Evolutionary conservation across 2,329 filamentous ascomycete species (phyloP), one percentile per base, ranked within the genome.

Genomic region (Pseudogymnoascus sp.): DNA sequence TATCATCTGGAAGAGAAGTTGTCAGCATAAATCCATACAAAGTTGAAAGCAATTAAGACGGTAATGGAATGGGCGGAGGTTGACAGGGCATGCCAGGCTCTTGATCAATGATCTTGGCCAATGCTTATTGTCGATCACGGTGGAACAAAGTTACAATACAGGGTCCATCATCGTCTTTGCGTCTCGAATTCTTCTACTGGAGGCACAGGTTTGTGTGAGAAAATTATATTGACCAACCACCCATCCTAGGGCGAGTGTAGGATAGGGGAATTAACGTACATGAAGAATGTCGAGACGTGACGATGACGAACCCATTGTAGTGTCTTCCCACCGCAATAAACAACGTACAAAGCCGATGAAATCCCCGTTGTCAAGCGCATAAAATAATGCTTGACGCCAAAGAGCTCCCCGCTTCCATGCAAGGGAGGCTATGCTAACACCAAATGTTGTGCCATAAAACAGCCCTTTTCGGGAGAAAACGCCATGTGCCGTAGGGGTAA

Each of bases 221-320:
- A 78, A 76, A 72, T 74, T 81, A 78, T 81, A 81, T 78, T 80
- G 74, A 75, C 76, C 75, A 77, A 75, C 75, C 75, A 76, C 66
- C 67, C 66, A 65, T 66, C 63, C 41, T 59, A 43, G 28, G 63
- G 66, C 66, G 63, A 70, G 73, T 72, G 68, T 70, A 69, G 72
- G 72, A 73, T 73, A 72, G 74, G 76, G 74, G 74, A 72, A 66
- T 79, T 87, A 87, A 87, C 84, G 81, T 88, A 88, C 85, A 88
- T 84, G 76, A 78, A 76, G 77, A 72, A 70, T 75, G 72, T 73
- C 74, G 77, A 77, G 78, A 82, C 80, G 84, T 85, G 84, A 87
- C 83, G 84, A 87, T 85, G 84, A 85, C 85, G 82, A 84, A 83
- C 83, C 83, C 84, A 81, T 79, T 64, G 66, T 66, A 68, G 66